Evolutionary conservation across 345 rosid genomes (phyloP).

Genomic region (Tarenaya hassleriana): DNA sequence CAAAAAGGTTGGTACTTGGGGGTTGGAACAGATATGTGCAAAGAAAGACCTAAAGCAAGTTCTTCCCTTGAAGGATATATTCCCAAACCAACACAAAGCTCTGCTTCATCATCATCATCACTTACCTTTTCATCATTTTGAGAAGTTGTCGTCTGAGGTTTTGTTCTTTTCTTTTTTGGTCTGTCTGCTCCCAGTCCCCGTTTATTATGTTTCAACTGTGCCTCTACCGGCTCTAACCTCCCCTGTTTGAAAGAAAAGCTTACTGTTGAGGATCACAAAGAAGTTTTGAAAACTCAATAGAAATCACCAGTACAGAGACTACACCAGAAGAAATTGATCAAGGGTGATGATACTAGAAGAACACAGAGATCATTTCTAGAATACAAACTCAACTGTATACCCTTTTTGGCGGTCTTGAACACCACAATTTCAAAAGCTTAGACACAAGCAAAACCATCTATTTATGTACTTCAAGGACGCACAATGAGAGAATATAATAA

Average conservation of each 20-base stretch:
- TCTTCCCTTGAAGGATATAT: too few relatives aligned
- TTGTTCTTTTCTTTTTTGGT: conserved; percentile 37
- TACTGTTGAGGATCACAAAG: neutral
- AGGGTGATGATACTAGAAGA: neutral
- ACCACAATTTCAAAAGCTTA: too few relatives aligned
- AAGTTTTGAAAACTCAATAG: neutral
- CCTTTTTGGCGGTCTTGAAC: neutral
- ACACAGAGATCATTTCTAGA: too few relatives aligned
- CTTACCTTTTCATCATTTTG: conserved; percentile 33
- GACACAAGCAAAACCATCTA: neutral
- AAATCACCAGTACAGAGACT: neutral
- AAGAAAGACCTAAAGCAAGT: too few relatives aligned
- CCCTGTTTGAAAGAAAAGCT: conserved; percentile 44
- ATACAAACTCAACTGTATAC: neutral
- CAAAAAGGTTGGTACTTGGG: neutral
- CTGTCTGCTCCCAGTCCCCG: conserved; percentile 68
- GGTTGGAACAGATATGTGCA: neutral
- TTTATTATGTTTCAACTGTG: conserved; percentile 56
- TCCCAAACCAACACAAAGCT: neutral
- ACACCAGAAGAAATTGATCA: neutral
- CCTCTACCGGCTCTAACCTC: conserved; percentile 59
- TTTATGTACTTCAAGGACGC: neutral
- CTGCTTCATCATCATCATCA: neutral
- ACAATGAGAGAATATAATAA: neutral
- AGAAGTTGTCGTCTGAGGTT: conserved; percentile 22